These are phyloP conservation scores for Mallotus repandus DNA, from an alignment of 441 rosid genomes.

Conservation along the genomic window DNA sequence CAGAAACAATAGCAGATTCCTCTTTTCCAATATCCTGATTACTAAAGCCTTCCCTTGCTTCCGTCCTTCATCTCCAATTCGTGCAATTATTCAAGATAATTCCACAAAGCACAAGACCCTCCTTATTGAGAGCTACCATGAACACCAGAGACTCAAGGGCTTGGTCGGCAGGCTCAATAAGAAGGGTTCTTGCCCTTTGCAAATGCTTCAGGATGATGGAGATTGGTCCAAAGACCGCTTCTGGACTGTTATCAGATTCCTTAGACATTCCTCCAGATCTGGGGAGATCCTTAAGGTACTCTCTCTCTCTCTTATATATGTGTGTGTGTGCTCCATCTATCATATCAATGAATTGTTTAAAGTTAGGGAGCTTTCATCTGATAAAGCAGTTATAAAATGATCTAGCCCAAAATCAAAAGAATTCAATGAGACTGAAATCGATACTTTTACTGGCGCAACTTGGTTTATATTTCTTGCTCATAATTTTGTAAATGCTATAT, in stretches of 20 bases:
- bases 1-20: not conserved
- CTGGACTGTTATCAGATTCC: constrained; percentile 59
- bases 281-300: constrained; percentile 53
- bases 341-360: not conserved
- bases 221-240: constrained; percentile 65
- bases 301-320: not conserved
- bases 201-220: constrained; percentile 53
- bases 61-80: constrained; percentile 7
- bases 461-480: not conserved
- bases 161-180: constrained; percentile 38
- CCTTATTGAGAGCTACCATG: constrained; percentile 44
- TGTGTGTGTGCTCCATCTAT: not conserved
- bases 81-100: constrained; percentile 1
- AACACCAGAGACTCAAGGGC: constrained; percentile 39
- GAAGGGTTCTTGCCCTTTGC: constrained; percentile 48
- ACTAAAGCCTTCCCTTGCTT: constrained; percentile 17
- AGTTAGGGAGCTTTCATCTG: not conserved
- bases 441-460: not conserved
- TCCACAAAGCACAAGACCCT: constrained; percentile 38
- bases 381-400: not conserved
- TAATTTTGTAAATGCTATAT: not conserved
- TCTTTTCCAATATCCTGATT: constrained; percentile 24
- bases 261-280: constrained; percentile 45
- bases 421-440: too few species aligned
- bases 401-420: not conserved